These are phyloP conservation scores for Lolium rigidum DNA, from an alignment of 176 grass and related monocot genomes.

Conservation along the genomic window DNA sequence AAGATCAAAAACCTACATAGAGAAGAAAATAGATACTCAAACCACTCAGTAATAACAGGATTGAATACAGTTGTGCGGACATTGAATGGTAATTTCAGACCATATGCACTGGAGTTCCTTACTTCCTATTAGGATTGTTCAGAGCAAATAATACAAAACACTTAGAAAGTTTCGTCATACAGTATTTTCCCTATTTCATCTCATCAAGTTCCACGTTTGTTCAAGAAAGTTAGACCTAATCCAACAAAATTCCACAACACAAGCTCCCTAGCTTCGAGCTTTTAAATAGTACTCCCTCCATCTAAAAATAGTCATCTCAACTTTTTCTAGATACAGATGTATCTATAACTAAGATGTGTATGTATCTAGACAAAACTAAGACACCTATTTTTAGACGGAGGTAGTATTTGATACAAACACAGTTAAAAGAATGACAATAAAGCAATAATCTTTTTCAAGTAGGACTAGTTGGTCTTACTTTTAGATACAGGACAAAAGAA, in stretches of 20 bases:
- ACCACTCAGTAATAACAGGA: background rate
- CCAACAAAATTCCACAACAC: background rate
- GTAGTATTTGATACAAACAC: background rate
- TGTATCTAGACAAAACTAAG: no score
- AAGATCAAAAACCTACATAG: slow-evolving; percentile 67
- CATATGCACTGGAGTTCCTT: background rate
- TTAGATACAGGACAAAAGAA: background rate
- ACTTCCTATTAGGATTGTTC: background rate
- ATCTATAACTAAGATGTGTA: no score
- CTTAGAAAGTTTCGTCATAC: background rate
- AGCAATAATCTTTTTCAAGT: slow-evolving; percentile 5
- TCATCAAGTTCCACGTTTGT: background rate
- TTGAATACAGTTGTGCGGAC: background rate
- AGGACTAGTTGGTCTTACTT: slow-evolving; percentile 11
- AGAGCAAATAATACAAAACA: background rate
- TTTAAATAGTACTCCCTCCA: background rate
- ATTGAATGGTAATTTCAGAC: background rate
- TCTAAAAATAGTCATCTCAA: no score
- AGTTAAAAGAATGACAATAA: background rate
- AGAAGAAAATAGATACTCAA: slow-evolving; percentile 9
- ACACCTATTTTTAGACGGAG: no score
- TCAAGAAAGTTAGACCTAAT: no score
- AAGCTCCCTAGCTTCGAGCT: background rate
- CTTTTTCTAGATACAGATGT: no score
- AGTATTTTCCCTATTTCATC: background rate